phyloP scores from a whole-genome alignment of 306 rosid genomes.

The Crotalaria pallida region DNA sequence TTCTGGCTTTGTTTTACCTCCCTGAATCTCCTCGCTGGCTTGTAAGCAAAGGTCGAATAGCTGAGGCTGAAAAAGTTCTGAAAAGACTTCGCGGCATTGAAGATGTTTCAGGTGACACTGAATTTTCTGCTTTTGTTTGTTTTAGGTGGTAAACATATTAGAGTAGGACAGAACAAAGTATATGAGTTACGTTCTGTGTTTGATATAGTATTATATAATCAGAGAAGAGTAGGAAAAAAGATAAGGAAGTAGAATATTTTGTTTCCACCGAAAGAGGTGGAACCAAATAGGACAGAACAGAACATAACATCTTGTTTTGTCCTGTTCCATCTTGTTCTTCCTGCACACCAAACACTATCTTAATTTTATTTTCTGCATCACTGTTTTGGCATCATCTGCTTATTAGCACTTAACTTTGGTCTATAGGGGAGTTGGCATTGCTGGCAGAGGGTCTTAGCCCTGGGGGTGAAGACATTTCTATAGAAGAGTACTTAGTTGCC shows the following conservation, averaged over 20 bases:
- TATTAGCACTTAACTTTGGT: conserved; percentile 20
- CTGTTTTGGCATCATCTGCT: neutral
- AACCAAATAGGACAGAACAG: too few relatives aligned
- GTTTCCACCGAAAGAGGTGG: too few relatives aligned
- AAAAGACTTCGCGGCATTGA: conserved; percentile 72
- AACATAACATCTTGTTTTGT: too few relatives aligned
- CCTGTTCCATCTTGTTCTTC: too few relatives aligned
- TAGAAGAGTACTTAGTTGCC: conserved; percentile 90
- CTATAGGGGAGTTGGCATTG: conserved; percentile 88
- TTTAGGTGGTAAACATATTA: neutral
- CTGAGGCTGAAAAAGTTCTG: conserved; percentile 69
- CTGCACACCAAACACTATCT: too few relatives aligned
- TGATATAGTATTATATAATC: too few relatives aligned
- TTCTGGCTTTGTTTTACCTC: conserved; percentile 57
- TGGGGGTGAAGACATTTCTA: conserved; percentile 71
- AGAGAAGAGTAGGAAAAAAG: too few relatives aligned
- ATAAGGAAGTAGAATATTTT: too few relatives aligned
- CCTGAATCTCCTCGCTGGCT: conserved; percentile 99
- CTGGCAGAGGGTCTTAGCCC: conserved; percentile 92
- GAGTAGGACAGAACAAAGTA: too few relatives aligned
- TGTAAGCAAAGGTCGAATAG: conserved; percentile 84
- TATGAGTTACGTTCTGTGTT: too few relatives aligned
- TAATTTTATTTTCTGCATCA: neutral
- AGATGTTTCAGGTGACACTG: conserved; percentile 74
- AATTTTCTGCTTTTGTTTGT: neutral